Evolutionary conservation across 2,329 filamentous ascomycete species (phyloP).

Genomic region (Aspergillus tubingensis): DNA sequence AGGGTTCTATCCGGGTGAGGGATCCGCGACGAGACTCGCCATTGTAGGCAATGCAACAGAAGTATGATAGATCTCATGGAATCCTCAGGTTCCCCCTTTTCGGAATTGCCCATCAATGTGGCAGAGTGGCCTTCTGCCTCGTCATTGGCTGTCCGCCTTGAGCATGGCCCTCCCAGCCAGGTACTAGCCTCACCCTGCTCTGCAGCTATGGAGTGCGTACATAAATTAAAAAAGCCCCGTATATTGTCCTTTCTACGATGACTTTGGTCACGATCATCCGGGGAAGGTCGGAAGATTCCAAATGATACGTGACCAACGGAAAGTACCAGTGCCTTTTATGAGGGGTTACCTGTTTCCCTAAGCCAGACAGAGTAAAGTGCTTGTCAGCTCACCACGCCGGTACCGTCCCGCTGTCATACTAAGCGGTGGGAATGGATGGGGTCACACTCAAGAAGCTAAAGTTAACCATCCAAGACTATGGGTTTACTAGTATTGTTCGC

Average conservation of each 20-base stretch:
- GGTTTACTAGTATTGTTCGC: background rate
- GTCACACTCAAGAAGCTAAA: slow-evolving; percentile 1
- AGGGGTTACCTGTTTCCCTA: background rate
- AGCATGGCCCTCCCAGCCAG: background rate
- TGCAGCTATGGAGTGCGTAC: background rate
- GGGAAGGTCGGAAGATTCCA: slow-evolving; percentile 8
- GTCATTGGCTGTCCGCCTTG: slow-evolving; percentile 1
- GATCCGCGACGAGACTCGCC: slow-evolving; percentile 4
- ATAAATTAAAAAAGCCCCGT: background rate
- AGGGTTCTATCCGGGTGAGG: slow-evolving; percentile 12
- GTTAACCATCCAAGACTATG: slow-evolving; percentile 5
- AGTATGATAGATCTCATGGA: slow-evolving; percentile 20
- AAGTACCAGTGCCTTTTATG: background rate
- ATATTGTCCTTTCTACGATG: background rate
- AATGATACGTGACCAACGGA: slow-evolving; percentile 2
- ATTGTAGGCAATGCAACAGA: slow-evolving; percentile 9
- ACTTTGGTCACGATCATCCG: slow-evolving; percentile 4
- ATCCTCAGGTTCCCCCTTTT: slow-evolving; percentile 6
- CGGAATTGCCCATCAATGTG: background rate
- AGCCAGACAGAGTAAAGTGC: background rate
- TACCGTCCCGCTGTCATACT: slow-evolving; percentile 10
- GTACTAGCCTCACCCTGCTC: slow-evolving; percentile 1
- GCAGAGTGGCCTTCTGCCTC: background rate
- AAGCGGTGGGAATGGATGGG: background rate
- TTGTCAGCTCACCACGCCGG: background rate